phyloP scores from a whole-genome alignment of 2,329 filamentous ascomycete genomes.

The Dendrostoma leiphaemia region DNA sequence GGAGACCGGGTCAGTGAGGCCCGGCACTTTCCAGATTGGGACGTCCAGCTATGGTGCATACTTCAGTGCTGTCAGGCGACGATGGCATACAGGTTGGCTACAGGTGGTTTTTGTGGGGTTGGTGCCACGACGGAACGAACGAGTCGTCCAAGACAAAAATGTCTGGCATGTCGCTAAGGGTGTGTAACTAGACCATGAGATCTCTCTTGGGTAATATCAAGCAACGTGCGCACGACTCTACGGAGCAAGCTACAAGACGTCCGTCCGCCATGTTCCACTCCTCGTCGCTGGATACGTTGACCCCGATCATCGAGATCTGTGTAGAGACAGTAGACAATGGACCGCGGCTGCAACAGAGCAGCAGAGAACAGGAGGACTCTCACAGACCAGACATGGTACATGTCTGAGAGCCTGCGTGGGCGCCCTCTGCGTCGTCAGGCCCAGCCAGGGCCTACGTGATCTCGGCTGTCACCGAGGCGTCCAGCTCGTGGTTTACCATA shows the following conservation, averaged over 20 bases:
- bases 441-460: too few relatives aligned
- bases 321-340: too few relatives aligned
- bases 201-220: not conserved
- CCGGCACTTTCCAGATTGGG: not conserved
- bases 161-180: not conserved
- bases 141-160: not conserved
- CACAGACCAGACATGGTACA: too few relatives aligned
- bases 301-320: conserved; percentile 6
- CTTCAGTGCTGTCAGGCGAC: not conserved
- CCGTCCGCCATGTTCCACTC: not conserved
- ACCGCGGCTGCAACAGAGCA: too few relatives aligned
- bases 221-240: not conserved
- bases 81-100: not conserved
- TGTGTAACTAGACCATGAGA: not conserved
- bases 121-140: not conserved
- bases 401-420: too few relatives aligned
- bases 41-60: not conserved
- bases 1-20: not conserved
- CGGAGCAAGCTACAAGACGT: not conserved
- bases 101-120: not conserved
- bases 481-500: too few relatives aligned
- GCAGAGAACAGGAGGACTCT: too few relatives aligned
- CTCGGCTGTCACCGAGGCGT: too few relatives aligned
- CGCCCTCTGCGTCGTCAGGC: too few relatives aligned
- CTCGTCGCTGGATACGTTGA: not conserved